phyloP scores from a whole-genome alignment of 768 basidiomycete species.

The Suillus americanus region DNA sequence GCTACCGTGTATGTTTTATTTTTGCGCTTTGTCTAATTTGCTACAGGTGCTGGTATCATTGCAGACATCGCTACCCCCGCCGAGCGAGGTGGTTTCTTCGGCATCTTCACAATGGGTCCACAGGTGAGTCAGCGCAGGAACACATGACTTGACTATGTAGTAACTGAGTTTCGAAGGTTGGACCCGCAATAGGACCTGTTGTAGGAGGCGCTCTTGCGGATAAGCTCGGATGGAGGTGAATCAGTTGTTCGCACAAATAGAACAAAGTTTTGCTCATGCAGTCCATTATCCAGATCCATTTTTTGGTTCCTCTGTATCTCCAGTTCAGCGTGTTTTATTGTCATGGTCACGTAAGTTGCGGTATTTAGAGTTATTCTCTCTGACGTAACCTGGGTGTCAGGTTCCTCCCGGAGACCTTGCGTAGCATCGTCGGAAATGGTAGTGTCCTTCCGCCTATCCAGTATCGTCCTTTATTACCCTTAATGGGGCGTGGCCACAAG shows the following conservation, averaged over 20 bases:
- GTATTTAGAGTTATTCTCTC: constrained; percentile 16
- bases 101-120: constrained; percentile 60
- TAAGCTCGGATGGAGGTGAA: constrained; percentile 62
- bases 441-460: constrained; percentile 8
- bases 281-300: constrained; percentile 40
- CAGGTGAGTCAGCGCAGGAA: constrained; percentile 45
- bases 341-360: constrained; percentile 43
- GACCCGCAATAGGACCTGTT: constrained; percentile 51
- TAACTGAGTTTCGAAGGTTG: constrained; percentile 35
- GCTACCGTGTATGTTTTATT: constrained; percentile 2
- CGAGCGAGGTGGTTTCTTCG: constrained; percentile 71
- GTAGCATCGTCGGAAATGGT: constrained; percentile 17
- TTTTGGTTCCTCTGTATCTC: constrained; percentile 63
- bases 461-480: constrained; percentile 12
- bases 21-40: background rate
- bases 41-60: constrained; percentile 64
- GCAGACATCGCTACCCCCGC: constrained; percentile 68
- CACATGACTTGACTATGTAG: background rate
- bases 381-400: constrained; percentile 15
- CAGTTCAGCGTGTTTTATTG: constrained; percentile 42
- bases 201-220: constrained; percentile 57
- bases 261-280: background rate
- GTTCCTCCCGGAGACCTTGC: constrained; percentile 13
- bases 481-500: constrained; percentile 9
- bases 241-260: background rate